These are phyloP conservation scores for Starmerella khaoyaiensis DNA, from an alignment of 805 yeast species.

Conservation along the genomic window DNA sequence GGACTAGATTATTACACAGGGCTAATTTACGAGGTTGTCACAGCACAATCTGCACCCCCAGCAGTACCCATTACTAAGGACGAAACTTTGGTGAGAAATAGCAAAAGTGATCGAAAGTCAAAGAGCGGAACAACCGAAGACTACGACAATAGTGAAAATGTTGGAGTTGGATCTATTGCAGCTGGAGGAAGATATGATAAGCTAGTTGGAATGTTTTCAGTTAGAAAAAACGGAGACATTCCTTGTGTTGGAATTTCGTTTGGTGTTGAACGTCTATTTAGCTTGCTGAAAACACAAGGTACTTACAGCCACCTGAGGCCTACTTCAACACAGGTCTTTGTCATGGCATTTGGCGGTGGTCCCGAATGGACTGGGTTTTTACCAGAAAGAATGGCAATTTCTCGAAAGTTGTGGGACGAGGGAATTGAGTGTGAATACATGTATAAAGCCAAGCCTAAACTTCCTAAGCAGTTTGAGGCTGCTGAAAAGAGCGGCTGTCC, in stretches of 20 bases:
- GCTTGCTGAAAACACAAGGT: constrained; percentile 69
- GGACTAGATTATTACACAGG: constrained; percentile 98
- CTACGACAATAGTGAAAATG: constrained; percentile 91
- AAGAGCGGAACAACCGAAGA: constrained; percentile 40
- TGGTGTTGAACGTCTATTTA: constrained; percentile 91
- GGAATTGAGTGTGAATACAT: constrained; percentile 86
- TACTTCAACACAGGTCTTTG: constrained; percentile 79
- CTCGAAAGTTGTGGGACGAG: constrained; percentile 72
- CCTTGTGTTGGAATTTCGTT: constrained; percentile 97
- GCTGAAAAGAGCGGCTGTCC: constrained; percentile 92
- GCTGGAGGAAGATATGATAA: constrained; percentile 98
- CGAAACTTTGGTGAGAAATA: constrained; percentile 7
- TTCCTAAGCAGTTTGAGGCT: constrained; percentile 92
- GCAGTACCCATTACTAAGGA: constrained; percentile 1
- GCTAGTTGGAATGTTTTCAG: constrained; percentile 90
- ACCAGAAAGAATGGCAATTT: constrained; percentile 77
- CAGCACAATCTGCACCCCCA: constrained; percentile 94
- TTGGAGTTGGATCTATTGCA: constrained; percentile 96
- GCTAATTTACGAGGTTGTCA: constrained; percentile 89
- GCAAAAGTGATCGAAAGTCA: constrained; percentile 21
- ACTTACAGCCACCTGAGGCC: constrained; percentile 57
- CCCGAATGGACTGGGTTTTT: constrained; percentile 89
- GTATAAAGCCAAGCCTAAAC: constrained; percentile 86
- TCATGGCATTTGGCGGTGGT: constrained; percentile 99
- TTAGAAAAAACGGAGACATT: constrained; percentile 62